A percentile compares a stretch with the other conserved stretches of the same genome.
These are phyloP conservation scores for Fusarium sterilihyphosum DNA, from an alignment of 2,329 filamentous ascomycete genomes.

Conservation along the genomic window DNA sequence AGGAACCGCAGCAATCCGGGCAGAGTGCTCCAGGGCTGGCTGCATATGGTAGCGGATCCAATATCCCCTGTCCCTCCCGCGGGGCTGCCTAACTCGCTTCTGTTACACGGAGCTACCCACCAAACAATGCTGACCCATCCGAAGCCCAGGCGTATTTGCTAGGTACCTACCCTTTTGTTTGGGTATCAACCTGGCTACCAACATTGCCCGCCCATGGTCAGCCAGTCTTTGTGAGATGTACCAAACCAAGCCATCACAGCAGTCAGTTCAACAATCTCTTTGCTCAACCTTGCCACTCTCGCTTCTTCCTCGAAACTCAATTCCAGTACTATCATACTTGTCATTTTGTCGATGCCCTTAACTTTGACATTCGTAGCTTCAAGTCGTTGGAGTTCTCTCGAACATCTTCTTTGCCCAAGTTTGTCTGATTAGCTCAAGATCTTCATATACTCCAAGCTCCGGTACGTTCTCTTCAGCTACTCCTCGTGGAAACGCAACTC, in stretches of 20 bases:
- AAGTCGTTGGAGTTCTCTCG: background rate
- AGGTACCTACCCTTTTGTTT: background rate
- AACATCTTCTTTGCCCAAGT: background rate
- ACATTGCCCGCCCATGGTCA: no score
- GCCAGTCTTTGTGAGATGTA: background rate
- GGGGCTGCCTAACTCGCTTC: background rate
- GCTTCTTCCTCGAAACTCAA: rapidly evolving
- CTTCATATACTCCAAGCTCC: background rate
- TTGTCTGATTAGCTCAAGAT: background rate
- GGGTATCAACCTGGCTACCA: background rate
- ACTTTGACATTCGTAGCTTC: background rate
- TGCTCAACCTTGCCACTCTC: background rate
- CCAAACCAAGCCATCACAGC: background rate
- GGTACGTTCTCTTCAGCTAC: background rate
- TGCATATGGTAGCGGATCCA: background rate
- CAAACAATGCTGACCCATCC: background rate
- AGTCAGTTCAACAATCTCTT: background rate
- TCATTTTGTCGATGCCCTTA: no score
- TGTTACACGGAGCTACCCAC: background rate
- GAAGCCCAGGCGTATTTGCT: no score
- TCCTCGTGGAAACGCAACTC: background rate
- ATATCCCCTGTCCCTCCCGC: background rate
- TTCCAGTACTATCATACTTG: background rate
- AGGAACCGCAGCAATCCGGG: background rate
- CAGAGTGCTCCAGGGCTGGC: background rate